Percentiles rank a stretch among this genome's conserved stretches.
Conservation (phyloP, 106 monocot genomes). For the Phalaenopsis aphrodite region DNA sequence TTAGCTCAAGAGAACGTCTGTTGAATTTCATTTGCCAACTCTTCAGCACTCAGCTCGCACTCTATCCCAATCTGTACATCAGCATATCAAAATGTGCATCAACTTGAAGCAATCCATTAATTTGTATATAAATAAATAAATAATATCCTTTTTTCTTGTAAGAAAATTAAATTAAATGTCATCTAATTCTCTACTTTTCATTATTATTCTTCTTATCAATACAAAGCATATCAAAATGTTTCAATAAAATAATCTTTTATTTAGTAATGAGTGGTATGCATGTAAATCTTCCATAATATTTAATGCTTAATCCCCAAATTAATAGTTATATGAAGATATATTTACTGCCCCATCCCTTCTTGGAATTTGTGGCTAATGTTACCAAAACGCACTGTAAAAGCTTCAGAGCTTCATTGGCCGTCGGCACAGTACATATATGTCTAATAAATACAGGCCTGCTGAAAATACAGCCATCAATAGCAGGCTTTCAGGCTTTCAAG, state of each 20-base stretch:
- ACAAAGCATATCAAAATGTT: not conserved
- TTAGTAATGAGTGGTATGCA: too few relatives aligned
- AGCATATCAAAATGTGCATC: not conserved
- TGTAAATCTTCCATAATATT: too few relatives aligned
- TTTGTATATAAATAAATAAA: too few relatives aligned
- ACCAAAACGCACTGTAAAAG: not conserved
- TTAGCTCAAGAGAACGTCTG: constrained; percentile 54
- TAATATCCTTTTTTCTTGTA: too few relatives aligned
- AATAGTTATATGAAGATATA: too few relatives aligned
- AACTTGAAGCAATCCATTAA: too few relatives aligned
- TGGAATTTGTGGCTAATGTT: not conserved
- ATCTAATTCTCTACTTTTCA: too few relatives aligned
- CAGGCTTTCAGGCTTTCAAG: constrained; percentile 6
- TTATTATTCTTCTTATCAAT: too few relatives aligned
- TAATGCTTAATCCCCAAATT: too few relatives aligned
- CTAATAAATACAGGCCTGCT: not conserved
- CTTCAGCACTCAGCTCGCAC: constrained; percentile 89
- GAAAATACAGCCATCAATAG: not conserved
- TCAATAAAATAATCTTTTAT: not conserved
- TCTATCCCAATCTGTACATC: constrained; percentile 78
- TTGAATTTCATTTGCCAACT: constrained; percentile 79
- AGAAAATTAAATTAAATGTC: too few relatives aligned
- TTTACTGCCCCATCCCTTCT: too few relatives aligned
- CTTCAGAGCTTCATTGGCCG: not conserved
- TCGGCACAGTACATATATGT: not conserved